Base-by-base conservation (phyloP, 768 basidiomycete genomes). In the Leucogyrophana mollusca region DNA sequence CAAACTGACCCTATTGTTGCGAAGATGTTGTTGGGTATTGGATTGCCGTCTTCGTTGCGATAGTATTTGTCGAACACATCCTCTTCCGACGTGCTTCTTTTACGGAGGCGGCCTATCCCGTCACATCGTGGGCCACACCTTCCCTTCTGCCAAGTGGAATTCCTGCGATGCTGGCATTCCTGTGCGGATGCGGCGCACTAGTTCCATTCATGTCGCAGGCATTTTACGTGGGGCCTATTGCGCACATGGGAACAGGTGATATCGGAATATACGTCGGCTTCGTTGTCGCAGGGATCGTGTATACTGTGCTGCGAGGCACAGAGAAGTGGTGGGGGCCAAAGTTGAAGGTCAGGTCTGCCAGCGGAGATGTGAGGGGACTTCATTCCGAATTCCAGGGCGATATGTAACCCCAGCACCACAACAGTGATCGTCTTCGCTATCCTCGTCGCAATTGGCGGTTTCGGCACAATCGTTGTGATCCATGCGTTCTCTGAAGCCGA, bases 21-120 rank as follows among this genome's bases (percentile, higher is more conserved):
- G 14, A 7, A 37, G 35, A 37, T 37, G 20, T 37, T 6, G 16
- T 37, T 21, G 76, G 77, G 9, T 82, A 79, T 58, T 80, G 73
- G 73, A 64, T 64, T 5, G 65, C 71, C 3, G 67, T 72, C 6
- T 85, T 79, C 60, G 67, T 69, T 17, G 74, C 73, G 27, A 76
- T 82, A 27, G 55, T 85, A 47, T 61, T 82, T 33, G 58, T 66
- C 10, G 83, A 87, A 64, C 85, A 87, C 57, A 53, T 84, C 51
- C 35, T 80, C 20, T 80, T 84, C 66, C 76, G 82, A 4, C 53
- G 58, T 27, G 73, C 66, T 45, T 57, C 68, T 43, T 76, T 74
- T 45, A 44, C 64, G 1, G 53, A 54, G 2, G 35, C 6, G 7
- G 35, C 35, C n/a, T 82, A 87, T 62, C 67, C 76, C 47, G 43